A percentile compares a stretch with the other conserved stretches of the same genome.
phyloP scores from a whole-genome alignment of 1,284 basidiomycete genomes.

The Irpex lacteus region DNA sequence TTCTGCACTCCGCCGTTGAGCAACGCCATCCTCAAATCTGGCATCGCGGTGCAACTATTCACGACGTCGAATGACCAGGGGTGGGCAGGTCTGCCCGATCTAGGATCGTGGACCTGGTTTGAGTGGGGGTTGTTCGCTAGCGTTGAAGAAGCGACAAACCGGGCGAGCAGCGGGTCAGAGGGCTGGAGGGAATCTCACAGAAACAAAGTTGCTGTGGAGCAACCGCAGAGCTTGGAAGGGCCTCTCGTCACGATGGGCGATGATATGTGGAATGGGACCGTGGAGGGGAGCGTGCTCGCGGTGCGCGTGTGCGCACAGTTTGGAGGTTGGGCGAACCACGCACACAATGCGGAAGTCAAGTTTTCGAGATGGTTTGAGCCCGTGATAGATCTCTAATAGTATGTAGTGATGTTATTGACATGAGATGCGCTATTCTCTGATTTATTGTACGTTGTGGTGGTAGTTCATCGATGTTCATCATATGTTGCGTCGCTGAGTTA shows the following conservation, averaged over 20 bases:
- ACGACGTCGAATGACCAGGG: neutral
- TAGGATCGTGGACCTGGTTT: neutral
- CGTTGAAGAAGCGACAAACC: neutral
- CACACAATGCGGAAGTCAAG: neutral
- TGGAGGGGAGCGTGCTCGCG: neutral
- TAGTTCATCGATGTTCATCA: too few relatives aligned
- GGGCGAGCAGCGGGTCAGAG: too few relatives aligned
- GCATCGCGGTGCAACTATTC: neutral
- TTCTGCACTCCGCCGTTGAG: neutral
- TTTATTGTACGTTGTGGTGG: too few relatives aligned
- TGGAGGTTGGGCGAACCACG: neutral
- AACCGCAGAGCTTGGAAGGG: neutral
- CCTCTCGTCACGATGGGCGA: neutral
- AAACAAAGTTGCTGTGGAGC: neutral
- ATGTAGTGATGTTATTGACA: neutral
- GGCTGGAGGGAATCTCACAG: neutral
- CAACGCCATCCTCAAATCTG: neutral
- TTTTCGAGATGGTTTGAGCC: constrained; percentile 1
- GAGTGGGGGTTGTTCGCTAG: neutral
- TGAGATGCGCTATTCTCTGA: too few relatives aligned
- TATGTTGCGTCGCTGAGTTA: too few relatives aligned
- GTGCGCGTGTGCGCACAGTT: neutral
- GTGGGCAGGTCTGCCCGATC: neutral
- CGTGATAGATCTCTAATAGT: neutral
- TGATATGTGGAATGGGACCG: neutral